phyloP scores from a whole-genome alignment of 805 yeast genomes.

The Priceomyces carsonii region DNA sequence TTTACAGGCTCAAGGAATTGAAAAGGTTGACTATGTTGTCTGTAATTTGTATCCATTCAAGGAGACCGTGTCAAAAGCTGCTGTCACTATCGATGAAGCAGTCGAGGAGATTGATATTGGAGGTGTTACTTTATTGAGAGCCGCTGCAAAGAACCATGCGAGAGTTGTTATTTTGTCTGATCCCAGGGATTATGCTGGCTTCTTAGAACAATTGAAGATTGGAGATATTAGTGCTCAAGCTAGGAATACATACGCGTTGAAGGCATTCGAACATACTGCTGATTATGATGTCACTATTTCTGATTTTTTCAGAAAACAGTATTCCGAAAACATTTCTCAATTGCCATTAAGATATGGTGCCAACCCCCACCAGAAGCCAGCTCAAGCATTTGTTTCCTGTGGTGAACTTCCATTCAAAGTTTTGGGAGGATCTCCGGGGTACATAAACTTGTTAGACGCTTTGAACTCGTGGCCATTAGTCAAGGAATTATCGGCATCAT shows the following conservation, averaged over 20 bases:
- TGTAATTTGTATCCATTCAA: conserved; percentile 98
- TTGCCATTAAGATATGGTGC: conserved; percentile 97
- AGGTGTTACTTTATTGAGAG: conserved; percentile 92
- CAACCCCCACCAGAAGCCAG: conserved; percentile 99
- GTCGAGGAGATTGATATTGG: conserved; percentile 99
- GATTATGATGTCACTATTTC: conserved; percentile 95
- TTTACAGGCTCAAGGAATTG: conserved; percentile 84
- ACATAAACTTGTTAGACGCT: conserved; percentile 94
- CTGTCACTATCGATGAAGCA: conserved; percentile 95
- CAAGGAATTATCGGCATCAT: conserved; percentile 90
- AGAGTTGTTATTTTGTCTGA: conserved; percentile 95
- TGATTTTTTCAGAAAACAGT: conserved; percentile 96
- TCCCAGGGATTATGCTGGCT: conserved; percentile 88
- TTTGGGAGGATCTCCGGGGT: conserved; percentile 93
- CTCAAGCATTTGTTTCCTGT: conserved; percentile 88
- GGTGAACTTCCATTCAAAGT: conserved; percentile 95
- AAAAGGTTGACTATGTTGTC: conserved; percentile 94
- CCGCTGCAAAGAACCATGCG: conserved; percentile 97
- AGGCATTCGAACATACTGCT: conserved; percentile 98
- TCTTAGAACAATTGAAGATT: conserved; percentile 73
- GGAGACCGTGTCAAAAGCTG: conserved; percentile 92
- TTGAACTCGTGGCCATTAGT: conserved; percentile 98
- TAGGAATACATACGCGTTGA: conserved; percentile 84
- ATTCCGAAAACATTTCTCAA: conserved; percentile 86
- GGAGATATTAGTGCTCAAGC: conserved; percentile 74